Percentiles rank a stretch among this genome's conserved stretches.
Conservation (phyloP, 2,329 filamentous ascomycete species). For the Aspergillus nomiae region DNA sequence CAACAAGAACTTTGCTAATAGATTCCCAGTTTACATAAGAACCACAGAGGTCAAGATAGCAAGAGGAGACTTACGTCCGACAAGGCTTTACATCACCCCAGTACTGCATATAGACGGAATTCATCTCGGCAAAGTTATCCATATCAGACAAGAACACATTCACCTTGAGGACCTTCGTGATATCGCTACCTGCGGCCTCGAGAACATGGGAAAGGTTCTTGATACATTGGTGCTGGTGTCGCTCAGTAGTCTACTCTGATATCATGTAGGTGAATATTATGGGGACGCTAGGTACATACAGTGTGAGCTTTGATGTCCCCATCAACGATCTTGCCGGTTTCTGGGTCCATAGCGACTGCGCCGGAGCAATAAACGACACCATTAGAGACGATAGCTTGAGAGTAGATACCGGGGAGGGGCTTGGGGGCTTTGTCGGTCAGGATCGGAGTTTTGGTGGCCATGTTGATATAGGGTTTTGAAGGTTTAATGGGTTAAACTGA, state of each 20-base stretch:
- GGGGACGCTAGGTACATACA: conserved; percentile 37
- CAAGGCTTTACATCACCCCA: conserved; percentile 63
- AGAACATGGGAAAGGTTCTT: conserved; percentile 63
- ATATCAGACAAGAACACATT: conserved; percentile 68
- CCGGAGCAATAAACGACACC: conserved; percentile 74
- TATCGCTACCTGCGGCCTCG: conserved; percentile 59
- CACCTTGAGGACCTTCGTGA: conserved; percentile 66
- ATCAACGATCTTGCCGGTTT: conserved; percentile 56
- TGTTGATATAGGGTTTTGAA: conserved; percentile 16
- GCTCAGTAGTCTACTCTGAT: background rate
- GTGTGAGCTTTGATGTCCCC: conserved; percentile 59
- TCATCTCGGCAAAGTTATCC: conserved; percentile 74
- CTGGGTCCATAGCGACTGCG: conserved; percentile 59
- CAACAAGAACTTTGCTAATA: background rate
- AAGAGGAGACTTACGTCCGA: conserved; percentile 28
- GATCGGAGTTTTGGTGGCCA: conserved; percentile 44
- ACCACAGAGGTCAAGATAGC: background rate
- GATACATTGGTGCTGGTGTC: conserved; percentile 54
- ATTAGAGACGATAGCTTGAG: conserved; percentile 63
- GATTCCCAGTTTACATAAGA: background rate
- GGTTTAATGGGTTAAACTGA: no score
- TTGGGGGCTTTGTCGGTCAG: conserved; percentile 53
- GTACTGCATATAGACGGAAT: conserved; percentile 80
- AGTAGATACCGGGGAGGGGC: conserved; percentile 58
- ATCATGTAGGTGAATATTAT: background rate